These are phyloP conservation scores for Protea cynaroides DNA, from an alignment of 164 flowering plant species.

Conservation along the genomic window DNA sequence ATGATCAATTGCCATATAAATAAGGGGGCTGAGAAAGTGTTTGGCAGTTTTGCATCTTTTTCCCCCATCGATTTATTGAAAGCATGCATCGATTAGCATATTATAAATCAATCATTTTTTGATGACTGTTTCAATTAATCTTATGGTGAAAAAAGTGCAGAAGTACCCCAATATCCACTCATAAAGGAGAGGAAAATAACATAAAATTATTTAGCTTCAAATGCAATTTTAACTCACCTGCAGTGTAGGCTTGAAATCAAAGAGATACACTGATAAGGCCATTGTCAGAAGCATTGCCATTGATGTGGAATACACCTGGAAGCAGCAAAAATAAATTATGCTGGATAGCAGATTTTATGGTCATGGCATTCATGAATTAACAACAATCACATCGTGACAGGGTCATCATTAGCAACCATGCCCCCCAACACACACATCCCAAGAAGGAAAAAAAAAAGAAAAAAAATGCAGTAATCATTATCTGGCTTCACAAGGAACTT, in stretches of 20 bases:
- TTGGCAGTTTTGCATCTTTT: neutral
- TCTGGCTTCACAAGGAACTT: no score
- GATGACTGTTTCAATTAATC: neutral
- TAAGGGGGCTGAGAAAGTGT: neutral
- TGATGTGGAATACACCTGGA: slow-evolving; percentile 90
- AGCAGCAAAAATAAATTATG: neutral
- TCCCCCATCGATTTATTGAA: neutral
- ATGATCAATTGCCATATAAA: neutral
- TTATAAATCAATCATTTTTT: no score
- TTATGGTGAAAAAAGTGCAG: neutral
- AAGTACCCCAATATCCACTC: neutral
- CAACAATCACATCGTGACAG: neutral
- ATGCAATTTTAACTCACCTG: slow-evolving; percentile 43
- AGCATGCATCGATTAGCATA: no score
- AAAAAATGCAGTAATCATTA: no score
- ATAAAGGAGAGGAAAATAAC: no score
- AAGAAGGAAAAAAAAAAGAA: no score
- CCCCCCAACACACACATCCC: no score
- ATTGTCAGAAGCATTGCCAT: slow-evolving; percentile 98
- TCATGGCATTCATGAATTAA: neutral
- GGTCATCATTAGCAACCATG: no score
- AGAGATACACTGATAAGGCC: slow-evolving; percentile 71
- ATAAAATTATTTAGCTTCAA: neutral
- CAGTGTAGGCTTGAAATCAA: slow-evolving; percentile 74
- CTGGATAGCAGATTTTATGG: neutral